These are phyloP conservation scores for Citrus mangshanensis DNA, from an alignment of 345 rosid species.

Conservation along the genomic window DNA sequence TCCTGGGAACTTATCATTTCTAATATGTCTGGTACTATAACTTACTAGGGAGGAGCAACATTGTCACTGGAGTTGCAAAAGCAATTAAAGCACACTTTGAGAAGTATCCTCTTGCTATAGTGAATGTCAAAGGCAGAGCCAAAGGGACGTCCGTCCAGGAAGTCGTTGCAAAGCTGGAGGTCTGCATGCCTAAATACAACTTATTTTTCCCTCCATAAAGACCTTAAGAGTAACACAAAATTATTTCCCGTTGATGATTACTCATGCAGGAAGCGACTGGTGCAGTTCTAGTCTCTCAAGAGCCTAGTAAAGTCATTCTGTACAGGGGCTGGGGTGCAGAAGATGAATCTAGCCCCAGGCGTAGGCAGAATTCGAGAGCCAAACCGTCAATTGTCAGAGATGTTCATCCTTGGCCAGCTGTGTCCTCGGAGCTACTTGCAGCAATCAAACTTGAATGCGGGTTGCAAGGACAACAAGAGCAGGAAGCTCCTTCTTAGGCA, in stretches of 20 bases:
- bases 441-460: conserved; percentile 87
- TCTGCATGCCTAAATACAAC: conserved; percentile 17
- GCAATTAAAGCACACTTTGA: conserved; percentile 64
- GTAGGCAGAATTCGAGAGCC: conserved; percentile 10
- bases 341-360: conserved; percentile 32
- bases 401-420: conserved; percentile 25
- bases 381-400: conserved; percentile 17
- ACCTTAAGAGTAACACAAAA: background rate
- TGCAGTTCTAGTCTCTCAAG: conserved; percentile 76
- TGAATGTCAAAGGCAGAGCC: conserved; percentile 89
- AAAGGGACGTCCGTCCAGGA: conserved; percentile 92
- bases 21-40: background rate
- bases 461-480: conserved; percentile 25
- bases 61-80: conserved; percentile 76
- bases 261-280: conserved; percentile 77
- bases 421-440: conserved; percentile 70
- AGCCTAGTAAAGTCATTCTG: conserved; percentile 85
- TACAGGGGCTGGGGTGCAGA: conserved; percentile 88
- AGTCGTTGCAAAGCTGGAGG: conserved; percentile 80
- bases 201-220: background rate
- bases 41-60: conserved; percentile 69
- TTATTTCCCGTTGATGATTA: background rate
- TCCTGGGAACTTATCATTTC: conserved; percentile 10
- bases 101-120: conserved; percentile 83
- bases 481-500: background rate